Base-by-base conservation (phyloP, 768 basidiomycete species). In the Coprinopsis cinerea region DNA sequence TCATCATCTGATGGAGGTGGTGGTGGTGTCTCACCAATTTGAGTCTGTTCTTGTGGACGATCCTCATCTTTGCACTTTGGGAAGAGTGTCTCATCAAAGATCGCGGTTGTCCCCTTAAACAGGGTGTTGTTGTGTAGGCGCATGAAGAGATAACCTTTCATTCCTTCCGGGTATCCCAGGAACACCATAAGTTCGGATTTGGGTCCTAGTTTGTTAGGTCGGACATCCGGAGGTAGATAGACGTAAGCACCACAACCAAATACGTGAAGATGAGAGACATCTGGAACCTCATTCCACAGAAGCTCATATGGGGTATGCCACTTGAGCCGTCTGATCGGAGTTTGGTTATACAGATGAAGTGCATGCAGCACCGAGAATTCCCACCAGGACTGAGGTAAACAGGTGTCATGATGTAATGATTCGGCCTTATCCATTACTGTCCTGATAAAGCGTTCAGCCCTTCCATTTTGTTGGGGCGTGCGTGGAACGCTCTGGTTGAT, bases 171-270 rank as follows among this genome's bases (percentile, higher is more conserved):
- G 32, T 34, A 62, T 18, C 61, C 61, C 23, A 61, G 47, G 45
- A 61, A 56, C 1, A 56, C 41, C 57, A 61, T 59, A 22, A 55
- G 55, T 25, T 51, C 52, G 28, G 59, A 54, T 35, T 52, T 54
- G 9, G 62, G 58, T 28, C 30, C 26, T 0, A 64, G 47, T 44
- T 59, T 62, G 32, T 55, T 56, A 37, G 49, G 40, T 5, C 28
- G 14, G 26, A 56, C 52, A 35, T 62, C 54, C 1, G 58, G 46
- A 24, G n/a, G 42, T 17, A 50, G n/a, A 22, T 2, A 34, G 5
- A 63, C 52, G 54, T 56, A 64, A 4, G 60, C 64, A 37, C 57
- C 55, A 32, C 53, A 57, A 34, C 64, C 62, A 56, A 67, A 67
- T 30, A 59, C 60, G 20, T 51, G 22, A 15, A 64, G 47, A 34